These are phyloP conservation scores for Lactuca saligna DNA, from an alignment of 129 eudicot genomes.

Conservation along the genomic window DNA sequence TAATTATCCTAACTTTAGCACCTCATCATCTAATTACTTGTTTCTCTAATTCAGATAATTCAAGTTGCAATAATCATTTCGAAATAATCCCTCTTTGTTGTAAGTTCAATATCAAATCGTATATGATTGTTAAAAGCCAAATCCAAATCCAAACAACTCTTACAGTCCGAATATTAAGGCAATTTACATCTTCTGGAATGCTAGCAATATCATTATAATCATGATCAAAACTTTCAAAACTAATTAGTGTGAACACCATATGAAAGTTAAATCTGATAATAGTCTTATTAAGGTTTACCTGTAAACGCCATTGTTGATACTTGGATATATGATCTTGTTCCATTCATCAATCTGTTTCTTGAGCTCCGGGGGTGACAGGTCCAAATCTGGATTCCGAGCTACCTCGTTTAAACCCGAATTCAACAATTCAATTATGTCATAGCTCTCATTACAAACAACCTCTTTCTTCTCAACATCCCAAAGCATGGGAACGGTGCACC, in stretches of 20 bases:
- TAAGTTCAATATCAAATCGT: too few species aligned
- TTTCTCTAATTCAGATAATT: too few species aligned
- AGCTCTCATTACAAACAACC: conserved; percentile 91
- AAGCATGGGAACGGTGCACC: conserved; percentile 86
- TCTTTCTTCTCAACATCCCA: conserved; percentile 70
- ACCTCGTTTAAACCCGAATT: conserved; percentile 64
- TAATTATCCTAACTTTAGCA: too few species aligned
- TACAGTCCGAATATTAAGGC: too few species aligned
- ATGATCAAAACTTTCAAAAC: too few species aligned
- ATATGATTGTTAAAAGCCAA: neutral
- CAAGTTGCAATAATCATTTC: neutral
- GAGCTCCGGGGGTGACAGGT: conserved; percentile 60
- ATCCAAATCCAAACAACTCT: neutral
- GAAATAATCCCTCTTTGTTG: too few species aligned
- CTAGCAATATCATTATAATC: too few species aligned
- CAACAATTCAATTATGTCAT: conserved; percentile 67
- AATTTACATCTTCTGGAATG: too few species aligned
- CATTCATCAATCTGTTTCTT: conserved; percentile 59
- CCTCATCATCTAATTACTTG: neutral
- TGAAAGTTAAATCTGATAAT: neutral
- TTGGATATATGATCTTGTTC: conserved; percentile 71
- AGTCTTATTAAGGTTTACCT: conserved; percentile 40
- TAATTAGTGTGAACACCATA: neutral
- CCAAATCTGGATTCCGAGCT: conserved; percentile 58
- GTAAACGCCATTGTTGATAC: conserved; percentile 87